A percentile compares a stretch with the other conserved stretches of the same genome.
phyloP scores from a whole-genome alignment of 2,329 filamentous ascomycete genomes.

The Fusarium devonianum region DNA sequence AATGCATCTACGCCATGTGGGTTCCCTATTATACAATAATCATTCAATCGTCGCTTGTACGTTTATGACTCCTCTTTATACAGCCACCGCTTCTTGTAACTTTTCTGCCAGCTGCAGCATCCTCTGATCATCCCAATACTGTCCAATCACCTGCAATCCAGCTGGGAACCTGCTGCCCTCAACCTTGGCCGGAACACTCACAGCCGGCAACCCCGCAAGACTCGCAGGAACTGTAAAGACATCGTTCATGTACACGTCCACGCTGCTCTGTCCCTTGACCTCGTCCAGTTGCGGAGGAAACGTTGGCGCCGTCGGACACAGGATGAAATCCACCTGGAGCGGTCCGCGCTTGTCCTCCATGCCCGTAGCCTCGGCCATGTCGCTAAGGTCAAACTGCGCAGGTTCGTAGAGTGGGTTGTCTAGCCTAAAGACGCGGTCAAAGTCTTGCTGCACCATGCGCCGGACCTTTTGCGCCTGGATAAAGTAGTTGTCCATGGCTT shows the following conservation, averaged over 20 bases:
- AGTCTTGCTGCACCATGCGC: conserved; percentile 83
- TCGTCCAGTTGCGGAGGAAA: conserved; percentile 71
- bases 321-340: conserved; percentile 79
- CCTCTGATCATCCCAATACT: conserved; percentile 77
- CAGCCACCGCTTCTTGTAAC: conserved; percentile 46
- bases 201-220: conserved; percentile 85
- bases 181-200: conserved; percentile 72
- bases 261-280: conserved; percentile 59
- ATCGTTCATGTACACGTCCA: conserved; percentile 91
- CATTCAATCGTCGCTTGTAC: conserved; percentile 20
- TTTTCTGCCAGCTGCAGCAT: conserved; percentile 65
- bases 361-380: conserved; percentile 61
- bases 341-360: conserved; percentile 65
- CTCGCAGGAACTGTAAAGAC: conserved; percentile 96
- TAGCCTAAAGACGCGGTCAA: conserved; percentile 77
- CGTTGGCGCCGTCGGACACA: conserved; percentile 87
- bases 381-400: conserved; percentile 64
- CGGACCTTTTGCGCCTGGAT: conserved; percentile 90
- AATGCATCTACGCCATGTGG: conserved; percentile 1
- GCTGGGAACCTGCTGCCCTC: conserved; percentile 46
- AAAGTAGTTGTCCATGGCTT: conserved; percentile 96
- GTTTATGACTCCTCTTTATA: conserved; percentile 20
- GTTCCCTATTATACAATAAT: conserved; percentile 28
- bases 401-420: conserved; percentile 71
- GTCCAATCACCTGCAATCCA: conserved; percentile 80